These are phyloP conservation scores for Asterophora parasitica DNA, from an alignment of 768 basidiomycete genomes.

Conservation along the genomic window DNA sequence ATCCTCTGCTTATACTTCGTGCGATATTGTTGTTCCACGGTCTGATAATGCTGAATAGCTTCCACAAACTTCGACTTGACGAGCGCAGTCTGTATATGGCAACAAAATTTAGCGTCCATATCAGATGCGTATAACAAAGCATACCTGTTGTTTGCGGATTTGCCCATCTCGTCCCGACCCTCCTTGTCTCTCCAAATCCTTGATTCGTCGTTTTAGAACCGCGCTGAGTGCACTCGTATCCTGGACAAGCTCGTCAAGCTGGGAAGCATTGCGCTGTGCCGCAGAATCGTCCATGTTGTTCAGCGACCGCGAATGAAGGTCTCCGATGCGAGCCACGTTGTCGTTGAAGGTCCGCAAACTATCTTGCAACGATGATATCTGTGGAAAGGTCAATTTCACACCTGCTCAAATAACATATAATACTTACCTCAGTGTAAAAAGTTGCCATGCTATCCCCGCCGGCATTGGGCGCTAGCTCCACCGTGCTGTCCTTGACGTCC, in stretches of 20 bases:
- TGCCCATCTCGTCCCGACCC: slow-evolving; percentile 65
- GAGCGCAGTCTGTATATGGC: slow-evolving; percentile 43
- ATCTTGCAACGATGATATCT: slow-evolving; percentile 80
- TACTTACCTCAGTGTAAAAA: slow-evolving; percentile 70
- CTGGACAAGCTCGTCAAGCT: slow-evolving; percentile 64
- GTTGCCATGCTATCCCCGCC: slow-evolving; percentile 54
- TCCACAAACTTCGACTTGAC: slow-evolving; percentile 79
- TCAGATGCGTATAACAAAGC: neutral
- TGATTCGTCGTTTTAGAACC: slow-evolving; percentile 66
- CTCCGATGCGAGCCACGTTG: slow-evolving; percentile 64
- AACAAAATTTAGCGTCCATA: slow-evolving; percentile 2
- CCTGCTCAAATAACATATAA: neutral
- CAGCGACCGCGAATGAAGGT: slow-evolving; percentile 69
- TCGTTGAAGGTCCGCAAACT: slow-evolving; percentile 59
- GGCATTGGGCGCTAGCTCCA: slow-evolving; percentile 38
- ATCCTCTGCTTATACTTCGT: slow-evolving; percentile 75
- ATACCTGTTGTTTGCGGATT: slow-evolving; percentile 75
- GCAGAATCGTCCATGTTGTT: slow-evolving; percentile 72
- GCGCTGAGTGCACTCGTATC: slow-evolving; percentile 70
- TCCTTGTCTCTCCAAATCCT: slow-evolving; percentile 63
- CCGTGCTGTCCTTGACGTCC: slow-evolving; percentile 56
- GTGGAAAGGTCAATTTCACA: neutral
- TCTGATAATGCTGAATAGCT: slow-evolving; percentile 80
- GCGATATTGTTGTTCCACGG: slow-evolving; percentile 76
- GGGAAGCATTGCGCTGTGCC: slow-evolving; percentile 52